Evolutionary conservation across 148 eudicot genomes (phyloP), one percentile per base, ranked within the genome.

Genomic region (Vaccinium macrocarpon): DNA sequence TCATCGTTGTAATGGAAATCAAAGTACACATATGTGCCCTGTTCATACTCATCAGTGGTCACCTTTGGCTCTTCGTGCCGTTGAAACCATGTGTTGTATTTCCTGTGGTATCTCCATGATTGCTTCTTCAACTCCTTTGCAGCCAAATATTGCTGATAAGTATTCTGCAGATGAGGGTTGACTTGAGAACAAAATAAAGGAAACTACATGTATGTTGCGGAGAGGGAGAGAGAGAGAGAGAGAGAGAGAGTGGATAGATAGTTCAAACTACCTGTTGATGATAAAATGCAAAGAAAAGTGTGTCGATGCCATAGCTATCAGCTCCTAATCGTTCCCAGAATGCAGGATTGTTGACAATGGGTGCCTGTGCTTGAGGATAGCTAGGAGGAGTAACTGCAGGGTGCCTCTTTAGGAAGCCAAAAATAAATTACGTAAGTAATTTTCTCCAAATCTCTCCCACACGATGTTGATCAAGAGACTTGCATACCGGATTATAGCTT

Each of bases 81-180:
- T 87, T 97, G 99, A 89, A 97, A 97, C 99, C 99, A 97, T 27
- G 98, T 97, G 86, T 92, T 91, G 84, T 90, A 95, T 78, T 93
- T 97, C 82, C 95, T 90, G 86, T 97, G 99, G 84, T 86, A 97
- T 90, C 99, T 95, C 99, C 99, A 97, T 8, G 99, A 95, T 89
- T 95, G 99, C 87, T 94, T 97, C 89, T 97, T 97, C 86, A 97
- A 84, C 85, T 95, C 98, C 88, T 89, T 97, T 78, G 99, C 99
- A 92, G 99, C 99, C 88, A 97, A 84, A 89, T 93, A 97, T 87
- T 97, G 99, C 89, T 97, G 99, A 88, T 95, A 97, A 57, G 99
- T 91, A 88, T 97, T 97, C 99, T 97, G 93, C 88, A 91, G 15
- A 77, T 27, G 79, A 61, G 29, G 73, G 76, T 71, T 29, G 16